Conservation (phyloP, 1,284 basidiomycete species). For the Naganishia sp. region DNA sequence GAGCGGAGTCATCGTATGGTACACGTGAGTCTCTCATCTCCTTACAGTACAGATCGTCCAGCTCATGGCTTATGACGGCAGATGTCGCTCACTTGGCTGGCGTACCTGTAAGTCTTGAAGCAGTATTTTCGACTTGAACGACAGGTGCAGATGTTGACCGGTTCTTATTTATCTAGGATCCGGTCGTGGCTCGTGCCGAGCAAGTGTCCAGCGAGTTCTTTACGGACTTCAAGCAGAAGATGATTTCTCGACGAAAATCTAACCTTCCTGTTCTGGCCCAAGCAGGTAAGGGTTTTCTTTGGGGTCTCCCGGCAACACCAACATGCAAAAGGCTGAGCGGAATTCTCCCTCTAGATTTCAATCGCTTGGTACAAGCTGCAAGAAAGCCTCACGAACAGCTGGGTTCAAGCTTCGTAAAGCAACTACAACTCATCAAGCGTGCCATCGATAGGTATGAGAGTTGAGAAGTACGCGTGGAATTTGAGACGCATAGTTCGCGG, state of each 20-base stretch:
- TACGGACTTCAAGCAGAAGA: constrained; percentile 73
- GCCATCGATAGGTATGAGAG: constrained; percentile 10
- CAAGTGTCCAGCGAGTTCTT: constrained; percentile 85
- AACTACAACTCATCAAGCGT: constrained; percentile 12
- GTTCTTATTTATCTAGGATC: constrained; percentile 31
- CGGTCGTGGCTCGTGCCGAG: constrained; percentile 84
- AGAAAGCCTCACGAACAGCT: constrained; percentile 7
- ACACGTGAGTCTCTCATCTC: constrained; percentile 58
- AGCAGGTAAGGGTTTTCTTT: constrained; percentile 60
- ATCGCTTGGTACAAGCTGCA: constrained; percentile 21
- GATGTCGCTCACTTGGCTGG: constrained; percentile 83
- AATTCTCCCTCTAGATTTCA: constrained; percentile 12
- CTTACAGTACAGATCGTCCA: constrained; percentile 36
- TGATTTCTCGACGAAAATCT: constrained; percentile 66
- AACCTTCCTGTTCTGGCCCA: constrained; percentile 73
- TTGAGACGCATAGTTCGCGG: not conserved
- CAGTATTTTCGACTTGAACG: too few relatives aligned
- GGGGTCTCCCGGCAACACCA: not conserved
- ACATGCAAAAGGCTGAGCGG: not conserved
- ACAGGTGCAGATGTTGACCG: too few relatives aligned
- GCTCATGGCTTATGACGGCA: constrained; percentile 33
- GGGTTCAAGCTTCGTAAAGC: constrained; percentile 10
- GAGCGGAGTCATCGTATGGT: constrained; percentile 87
- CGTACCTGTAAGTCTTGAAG: constrained; percentile 61
- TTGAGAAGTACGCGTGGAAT: not conserved